Evolutionary conservation across 1,284 basidiomycete genomes (phyloP), one percentile per base, ranked within the genome.

Genomic region (Porphyrellus sp.): DNA sequence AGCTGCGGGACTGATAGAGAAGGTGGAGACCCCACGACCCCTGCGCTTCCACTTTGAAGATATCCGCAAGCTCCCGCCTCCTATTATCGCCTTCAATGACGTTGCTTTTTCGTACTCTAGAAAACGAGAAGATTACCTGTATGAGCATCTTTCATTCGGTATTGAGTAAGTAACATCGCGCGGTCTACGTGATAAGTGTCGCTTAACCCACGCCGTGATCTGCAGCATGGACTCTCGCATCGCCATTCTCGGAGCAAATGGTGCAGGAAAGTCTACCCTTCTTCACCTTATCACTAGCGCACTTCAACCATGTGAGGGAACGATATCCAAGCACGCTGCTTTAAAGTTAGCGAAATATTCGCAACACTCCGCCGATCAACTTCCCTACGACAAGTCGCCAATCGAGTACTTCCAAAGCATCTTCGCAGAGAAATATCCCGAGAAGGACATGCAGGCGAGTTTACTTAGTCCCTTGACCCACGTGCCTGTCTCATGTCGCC

Each of bases 181-280:
- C 43, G 39, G 28, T 54, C 30, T 49, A 8, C 34, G 28, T 52
- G 40, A 33, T 16, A 41, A 46, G 42, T 43, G 24, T 49, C 25
- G 30, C 53, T 54, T 25, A 54, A 27, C 31, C 55, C 30, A 42
- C 34, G 15, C 31, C 28, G 39, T 41, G 45, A 43, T 50, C 27
- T 40, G 16, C 61, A 92, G 90, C 72, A 96, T 96, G 93, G 93
- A 96, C 73, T 93, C 91, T 27, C 89, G 93, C 57, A 79, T 99
- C 46, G 96, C 96, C 63, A 98, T 99, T 68, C 93, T 99, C 61
- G 96, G 97, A 54, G 93, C 95, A 60, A 99, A 99, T 76, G 96
- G 96, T 71, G 89, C 96, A 30, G 96, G 96, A 57, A 99, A 99
- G 72, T 98, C 96, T 31, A 99, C 96, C 8, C 83, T 99, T 47